Conservation (phyloP, 305 asterid species). For the Fraxinus ornus region DNA sequence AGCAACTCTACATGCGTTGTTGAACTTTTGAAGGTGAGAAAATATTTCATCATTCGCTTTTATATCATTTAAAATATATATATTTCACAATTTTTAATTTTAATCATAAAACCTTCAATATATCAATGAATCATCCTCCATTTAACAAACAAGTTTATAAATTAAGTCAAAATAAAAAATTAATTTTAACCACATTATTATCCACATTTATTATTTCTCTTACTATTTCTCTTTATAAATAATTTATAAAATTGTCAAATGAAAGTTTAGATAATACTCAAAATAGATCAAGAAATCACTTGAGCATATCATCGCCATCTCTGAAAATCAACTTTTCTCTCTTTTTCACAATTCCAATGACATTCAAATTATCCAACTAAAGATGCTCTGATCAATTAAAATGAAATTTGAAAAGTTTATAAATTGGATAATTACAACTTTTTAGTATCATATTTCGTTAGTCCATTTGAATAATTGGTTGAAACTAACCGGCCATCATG, state of each 20-base stretch:
- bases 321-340: neutral
- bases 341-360: neutral
- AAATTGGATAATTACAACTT: neutral
- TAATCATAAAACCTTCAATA: neutral
- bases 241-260: too few species aligned
- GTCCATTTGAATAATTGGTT: neutral
- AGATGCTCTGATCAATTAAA: neutral
- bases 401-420: neutral
- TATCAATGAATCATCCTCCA: neutral
- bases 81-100: neutral
- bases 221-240: too few species aligned
- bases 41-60: too few species aligned
- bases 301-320: neutral
- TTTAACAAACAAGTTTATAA: too few species aligned
- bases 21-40: neutral
- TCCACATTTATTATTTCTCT: too few species aligned
- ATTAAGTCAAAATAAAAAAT: too few species aligned
- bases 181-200: too few species aligned
- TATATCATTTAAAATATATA: too few species aligned
- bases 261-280: neutral
- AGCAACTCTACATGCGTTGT: neutral
- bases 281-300: neutral
- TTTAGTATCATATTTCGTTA: neutral
- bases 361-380: neutral
- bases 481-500: neutral